These are phyloP conservation scores for Silene latifolia DNA, from an alignment of 148 eudicot species.

Conservation along the genomic window DNA sequence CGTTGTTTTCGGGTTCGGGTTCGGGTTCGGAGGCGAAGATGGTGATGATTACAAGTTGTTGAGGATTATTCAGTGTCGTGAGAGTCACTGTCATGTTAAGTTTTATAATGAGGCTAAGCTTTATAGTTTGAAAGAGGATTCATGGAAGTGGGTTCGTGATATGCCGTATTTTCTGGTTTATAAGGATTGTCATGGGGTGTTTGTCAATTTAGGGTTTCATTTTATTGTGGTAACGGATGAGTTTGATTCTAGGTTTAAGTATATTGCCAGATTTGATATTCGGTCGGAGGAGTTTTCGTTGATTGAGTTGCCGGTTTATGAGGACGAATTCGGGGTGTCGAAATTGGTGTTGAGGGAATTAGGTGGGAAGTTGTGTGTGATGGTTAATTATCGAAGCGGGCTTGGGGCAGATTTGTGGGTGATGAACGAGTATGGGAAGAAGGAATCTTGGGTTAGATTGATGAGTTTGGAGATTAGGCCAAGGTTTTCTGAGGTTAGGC, in stretches of 20 bases:
- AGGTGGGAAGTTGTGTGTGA: slow-evolving; percentile 17
- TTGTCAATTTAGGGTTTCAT: slow-evolving; percentile 10
- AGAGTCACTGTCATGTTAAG: slow-evolving; percentile 3
- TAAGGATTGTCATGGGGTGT: slow-evolving; percentile 7
- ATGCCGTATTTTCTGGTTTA: slow-evolving; percentile 5
- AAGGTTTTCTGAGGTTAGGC: slow-evolving; percentile 9
- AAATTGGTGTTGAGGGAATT: slow-evolving; percentile 6
- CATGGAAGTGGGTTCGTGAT: slow-evolving; percentile 16
- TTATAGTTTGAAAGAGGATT: slow-evolving; percentile 11
- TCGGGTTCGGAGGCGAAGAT: background rate
- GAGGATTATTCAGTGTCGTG: slow-evolving; percentile 12
- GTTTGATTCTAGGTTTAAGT: slow-evolving; percentile 1
- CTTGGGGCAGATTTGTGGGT: slow-evolving; percentile 22
- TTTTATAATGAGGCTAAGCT: slow-evolving; percentile 19
- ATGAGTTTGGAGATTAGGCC: slow-evolving; percentile 2
- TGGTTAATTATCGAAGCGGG: slow-evolving; percentile 12
- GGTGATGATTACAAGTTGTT: slow-evolving; percentile 22
- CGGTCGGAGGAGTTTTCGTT: background rate
- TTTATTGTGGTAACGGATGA: background rate
- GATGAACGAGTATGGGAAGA: slow-evolving; percentile 28
- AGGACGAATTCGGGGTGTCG: slow-evolving; percentile 4
- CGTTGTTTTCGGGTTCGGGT: slow-evolving; percentile 17
- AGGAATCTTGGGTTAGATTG: slow-evolving; percentile 19
- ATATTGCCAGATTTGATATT: slow-evolving; percentile 11
- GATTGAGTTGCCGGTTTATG: slow-evolving; percentile 13